phyloP scores from a whole-genome alignment of 2,329 filamentous ascomycete species.

The Aureobasidium sp. region DNA sequence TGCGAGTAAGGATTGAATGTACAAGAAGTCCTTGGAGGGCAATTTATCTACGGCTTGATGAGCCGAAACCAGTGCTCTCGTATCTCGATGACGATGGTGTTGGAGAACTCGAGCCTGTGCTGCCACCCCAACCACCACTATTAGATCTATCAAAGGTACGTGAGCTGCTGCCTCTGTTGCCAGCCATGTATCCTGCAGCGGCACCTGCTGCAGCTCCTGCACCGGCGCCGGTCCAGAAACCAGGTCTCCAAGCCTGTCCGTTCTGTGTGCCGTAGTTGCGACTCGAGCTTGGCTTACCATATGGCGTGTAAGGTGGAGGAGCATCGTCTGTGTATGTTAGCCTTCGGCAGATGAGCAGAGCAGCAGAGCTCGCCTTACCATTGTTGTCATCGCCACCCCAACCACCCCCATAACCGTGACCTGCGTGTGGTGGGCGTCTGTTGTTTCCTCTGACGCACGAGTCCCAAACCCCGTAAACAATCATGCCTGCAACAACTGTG shows the following conservation, averaged over 20 bases:
- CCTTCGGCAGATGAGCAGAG: neutral
- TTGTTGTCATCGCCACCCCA: slow-evolving; percentile 38
- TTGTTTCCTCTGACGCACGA: slow-evolving; percentile 17
- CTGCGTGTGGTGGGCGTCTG: slow-evolving; percentile 23
- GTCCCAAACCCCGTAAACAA: slow-evolving; percentile 27
- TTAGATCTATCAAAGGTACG: slow-evolving; percentile 25
- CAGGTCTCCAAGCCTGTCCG: slow-evolving; percentile 56
- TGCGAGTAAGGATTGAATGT: neutral
- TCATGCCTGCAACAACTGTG: slow-evolving; percentile 24
- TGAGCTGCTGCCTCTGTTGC: slow-evolving; percentile 35
- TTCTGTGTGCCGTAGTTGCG: slow-evolving; percentile 18
- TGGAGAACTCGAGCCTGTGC: slow-evolving; percentile 17
- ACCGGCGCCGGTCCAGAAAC: slow-evolving; percentile 66
- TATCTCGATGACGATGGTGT: slow-evolving; percentile 26
- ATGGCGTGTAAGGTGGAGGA: slow-evolving; percentile 42
- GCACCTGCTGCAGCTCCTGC: slow-evolving; percentile 63
- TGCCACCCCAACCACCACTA: slow-evolving; percentile 20
- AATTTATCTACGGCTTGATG: slow-evolving; percentile 26
- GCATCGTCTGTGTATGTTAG: slow-evolving; percentile 37
- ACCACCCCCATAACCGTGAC: slow-evolving; percentile 35
- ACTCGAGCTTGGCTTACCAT: slow-evolving; percentile 14
- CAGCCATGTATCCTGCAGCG: slow-evolving; percentile 60
- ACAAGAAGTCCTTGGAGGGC: neutral
- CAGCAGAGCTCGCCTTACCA: slow-evolving; percentile 21
- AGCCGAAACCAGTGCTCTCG: slow-evolving; percentile 31